These are phyloP conservation scores for Verbena officinalis DNA, from an alignment of 257 asterid species.

Conservation along the genomic window DNA sequence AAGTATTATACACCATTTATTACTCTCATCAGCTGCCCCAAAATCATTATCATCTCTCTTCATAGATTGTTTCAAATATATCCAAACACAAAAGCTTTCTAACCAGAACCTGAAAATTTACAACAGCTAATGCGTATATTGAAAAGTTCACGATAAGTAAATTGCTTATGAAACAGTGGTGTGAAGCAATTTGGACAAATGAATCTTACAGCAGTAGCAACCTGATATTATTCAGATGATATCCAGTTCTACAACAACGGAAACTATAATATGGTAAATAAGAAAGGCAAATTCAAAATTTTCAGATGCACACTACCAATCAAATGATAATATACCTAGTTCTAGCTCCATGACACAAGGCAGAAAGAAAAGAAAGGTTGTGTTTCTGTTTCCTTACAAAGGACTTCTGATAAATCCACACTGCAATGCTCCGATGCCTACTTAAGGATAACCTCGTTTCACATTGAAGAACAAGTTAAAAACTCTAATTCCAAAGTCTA, in stretches of 20 bases:
- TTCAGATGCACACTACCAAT: not conserved
- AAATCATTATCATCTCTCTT: not conserved
- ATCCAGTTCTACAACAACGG: not conserved
- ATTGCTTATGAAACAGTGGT: not conserved
- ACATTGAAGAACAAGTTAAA: not conserved
- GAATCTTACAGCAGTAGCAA: constrained; percentile 1
- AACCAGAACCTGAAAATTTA: not conserved
- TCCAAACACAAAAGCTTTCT: constrained; percentile 4
- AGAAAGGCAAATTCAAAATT: not conserved
- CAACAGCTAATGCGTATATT: not conserved
- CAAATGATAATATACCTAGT: not conserved
- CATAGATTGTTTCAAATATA: constrained; percentile 7
- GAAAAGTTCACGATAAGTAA: not conserved
- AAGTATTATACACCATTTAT: not conserved
- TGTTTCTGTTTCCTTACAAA: not conserved
- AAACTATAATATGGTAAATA: not conserved
- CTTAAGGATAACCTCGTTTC: not conserved
- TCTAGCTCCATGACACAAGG: constrained; percentile 5
- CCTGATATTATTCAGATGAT: not conserved
- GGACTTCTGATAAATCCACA: constrained; percentile 1
- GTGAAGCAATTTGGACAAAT: not conserved
- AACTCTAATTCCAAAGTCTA: constrained; percentile 22
- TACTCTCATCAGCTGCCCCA: not conserved
- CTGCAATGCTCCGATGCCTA: not conserved
- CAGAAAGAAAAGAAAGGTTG: not conserved